Evolutionary conservation across 129 eudicot species (phyloP).

Genomic region (Lactuca sativa): DNA sequence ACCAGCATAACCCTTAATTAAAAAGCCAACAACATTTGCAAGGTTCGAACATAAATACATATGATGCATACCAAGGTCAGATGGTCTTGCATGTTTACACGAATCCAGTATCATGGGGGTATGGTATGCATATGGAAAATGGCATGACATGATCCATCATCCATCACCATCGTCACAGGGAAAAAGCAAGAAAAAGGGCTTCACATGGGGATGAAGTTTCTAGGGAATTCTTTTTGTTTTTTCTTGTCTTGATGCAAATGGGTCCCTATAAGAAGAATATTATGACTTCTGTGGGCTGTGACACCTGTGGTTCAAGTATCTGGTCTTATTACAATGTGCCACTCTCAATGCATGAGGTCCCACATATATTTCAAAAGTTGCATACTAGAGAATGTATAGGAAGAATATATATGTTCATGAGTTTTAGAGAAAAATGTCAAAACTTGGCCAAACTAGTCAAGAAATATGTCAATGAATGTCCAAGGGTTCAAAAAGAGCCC

Average conservation of each 20-base stretch:
- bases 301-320: not conserved
- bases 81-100: not conserved
- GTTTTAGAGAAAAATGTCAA: no score
- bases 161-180: not conserved
- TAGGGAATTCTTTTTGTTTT: not conserved
- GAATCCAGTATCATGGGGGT: not conserved
- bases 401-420: no score
- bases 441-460: no score
- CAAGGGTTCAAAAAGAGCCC: no score
- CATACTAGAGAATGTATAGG: no score
- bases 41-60: not conserved
- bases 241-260: constrained; percentile 17
- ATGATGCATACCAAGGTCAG: not conserved
- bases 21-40: not conserved
- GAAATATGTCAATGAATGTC: no score
- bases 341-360: no score
- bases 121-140: constrained; percentile 1
- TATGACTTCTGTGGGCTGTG: not conserved
- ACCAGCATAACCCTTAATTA: not conserved
- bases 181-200: constrained; percentile 5
- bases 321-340: no score
- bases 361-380: no score
- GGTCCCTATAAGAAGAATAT: constrained; percentile 17
- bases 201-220: constrained; percentile 22
- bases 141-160: constrained; percentile 5